These are phyloP conservation scores for Trametes pubescens DNA, from an alignment of 1,284 basidiomycete species.

Conservation along the genomic window DNA sequence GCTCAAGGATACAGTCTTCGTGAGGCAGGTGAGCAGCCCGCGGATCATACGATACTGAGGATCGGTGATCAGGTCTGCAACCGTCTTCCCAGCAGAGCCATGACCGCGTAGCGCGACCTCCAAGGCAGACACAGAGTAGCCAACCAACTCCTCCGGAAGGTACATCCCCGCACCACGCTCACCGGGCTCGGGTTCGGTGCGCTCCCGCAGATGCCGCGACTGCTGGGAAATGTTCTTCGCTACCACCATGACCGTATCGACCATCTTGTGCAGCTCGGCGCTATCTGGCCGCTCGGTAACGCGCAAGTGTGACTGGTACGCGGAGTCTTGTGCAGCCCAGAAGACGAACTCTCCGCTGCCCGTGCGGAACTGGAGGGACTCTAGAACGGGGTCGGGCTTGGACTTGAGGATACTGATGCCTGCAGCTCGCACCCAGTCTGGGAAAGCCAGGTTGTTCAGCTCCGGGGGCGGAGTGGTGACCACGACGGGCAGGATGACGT, in stretches of 20 bases:
- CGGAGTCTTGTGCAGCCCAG: conserved; percentile 82
- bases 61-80: conserved; percentile 82
- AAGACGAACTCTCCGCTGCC: conserved; percentile 87
- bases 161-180: conserved; percentile 85
- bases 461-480: conserved; percentile 50
- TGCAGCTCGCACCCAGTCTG: conserved; percentile 84
- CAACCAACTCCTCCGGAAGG: conserved; percentile 90
- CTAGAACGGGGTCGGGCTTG: conserved; percentile 72
- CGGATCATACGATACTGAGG: conserved; percentile 81
- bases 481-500: conserved; percentile 89
- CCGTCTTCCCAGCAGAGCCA: conserved; percentile 55
- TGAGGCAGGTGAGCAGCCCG: conserved; percentile 75
- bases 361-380: conserved; percentile 74
- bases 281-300: conserved; percentile 57
- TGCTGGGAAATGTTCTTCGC: conserved; percentile 78
- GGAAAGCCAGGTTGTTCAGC: conserved; percentile 67
- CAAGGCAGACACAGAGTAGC: conserved; percentile 85
- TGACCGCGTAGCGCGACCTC: conserved; percentile 84
- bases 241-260: conserved; percentile 78
- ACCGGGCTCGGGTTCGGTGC: conserved; percentile 73
- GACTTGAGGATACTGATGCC: conserved; percentile 85
- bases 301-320: conserved; percentile 65
- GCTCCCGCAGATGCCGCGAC: conserved; percentile 76
- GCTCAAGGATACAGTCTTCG: conserved; percentile 71
- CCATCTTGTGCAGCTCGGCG: conserved; percentile 74